Conservation (phyloP, 768 basidiomycete genomes). For the Lactarius deliciosus region DNA sequence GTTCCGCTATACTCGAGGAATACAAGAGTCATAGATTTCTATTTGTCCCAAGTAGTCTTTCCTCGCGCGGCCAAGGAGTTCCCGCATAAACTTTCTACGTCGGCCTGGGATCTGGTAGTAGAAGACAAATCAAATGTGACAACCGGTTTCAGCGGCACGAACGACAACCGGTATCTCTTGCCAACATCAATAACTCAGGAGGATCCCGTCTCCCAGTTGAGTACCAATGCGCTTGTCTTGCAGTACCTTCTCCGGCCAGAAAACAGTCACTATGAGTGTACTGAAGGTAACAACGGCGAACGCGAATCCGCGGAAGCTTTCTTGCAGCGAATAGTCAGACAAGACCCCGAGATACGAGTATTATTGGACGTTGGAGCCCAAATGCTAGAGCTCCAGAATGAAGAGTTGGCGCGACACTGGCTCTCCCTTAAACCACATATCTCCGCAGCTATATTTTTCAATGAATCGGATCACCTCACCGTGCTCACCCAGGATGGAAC, state of each 20-base stretch:
- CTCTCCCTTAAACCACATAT: slow-evolving; percentile 32
- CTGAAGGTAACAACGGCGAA: slow-evolving; percentile 14
- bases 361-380: slow-evolving; percentile 59
- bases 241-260: slow-evolving; percentile 41
- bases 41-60: slow-evolving; percentile 46
- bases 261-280: slow-evolving; percentile 38
- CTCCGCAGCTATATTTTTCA: slow-evolving; percentile 44
- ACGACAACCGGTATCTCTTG: slow-evolving; percentile 43
- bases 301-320: slow-evolving; percentile 30
- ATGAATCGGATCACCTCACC: slow-evolving; percentile 35
- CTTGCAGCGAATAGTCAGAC: slow-evolving; percentile 37
- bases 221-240: slow-evolving; percentile 50
- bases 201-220: slow-evolving; percentile 39
- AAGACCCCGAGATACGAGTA: slow-evolving; percentile 43
- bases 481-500: slow-evolving; percentile 41
- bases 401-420: slow-evolving; percentile 43
- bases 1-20: slow-evolving; percentile 40
- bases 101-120: slow-evolving; percentile 53
- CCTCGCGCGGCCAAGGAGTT: slow-evolving; percentile 52
- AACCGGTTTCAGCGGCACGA: slow-evolving; percentile 57
- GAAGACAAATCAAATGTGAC: slow-evolving; percentile 35
- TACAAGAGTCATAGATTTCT: slow-evolving; percentile 46
- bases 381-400: slow-evolving; percentile 50
- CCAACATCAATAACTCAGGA: slow-evolving; percentile 39
- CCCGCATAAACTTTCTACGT: slow-evolving; percentile 45